Evolutionary conservation across 805 yeast species (phyloP).

Genomic region (Wickerhamomyces queroliae): DNA sequence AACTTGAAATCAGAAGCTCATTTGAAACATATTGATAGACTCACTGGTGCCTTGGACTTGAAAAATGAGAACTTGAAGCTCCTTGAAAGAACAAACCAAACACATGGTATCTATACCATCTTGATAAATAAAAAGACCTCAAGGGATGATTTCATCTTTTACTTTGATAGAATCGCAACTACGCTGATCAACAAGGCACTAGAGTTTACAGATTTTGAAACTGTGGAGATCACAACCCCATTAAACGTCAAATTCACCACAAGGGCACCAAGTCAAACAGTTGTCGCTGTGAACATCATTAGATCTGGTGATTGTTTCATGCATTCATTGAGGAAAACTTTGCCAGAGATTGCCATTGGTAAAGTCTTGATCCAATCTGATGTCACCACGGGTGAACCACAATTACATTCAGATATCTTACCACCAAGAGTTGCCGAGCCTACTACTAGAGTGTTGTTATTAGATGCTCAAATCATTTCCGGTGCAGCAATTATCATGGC

Average conservation of each 20-base stretch:
- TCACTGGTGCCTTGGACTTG: constrained; percentile 39
- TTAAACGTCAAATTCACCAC: constrained; percentile 23
- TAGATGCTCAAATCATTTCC: constrained; percentile 84
- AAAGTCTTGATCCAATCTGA: constrained; percentile 85
- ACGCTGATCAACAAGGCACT: constrained; percentile 65
- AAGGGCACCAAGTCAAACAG: constrained; percentile 32
- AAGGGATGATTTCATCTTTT: constrained; percentile 78
- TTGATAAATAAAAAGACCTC: constrained; percentile 48
- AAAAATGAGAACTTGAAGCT: constrained; percentile 18
- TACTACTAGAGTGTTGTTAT: constrained; percentile 48
- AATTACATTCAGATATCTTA: constrained; percentile 72
- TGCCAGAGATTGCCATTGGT: constrained; percentile 78
- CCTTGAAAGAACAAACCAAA: constrained; percentile 52
- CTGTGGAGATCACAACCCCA: constrained; percentile 37
- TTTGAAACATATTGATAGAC: constrained; percentile 49
- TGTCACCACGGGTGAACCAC: constrained; percentile 89
- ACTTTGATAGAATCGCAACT: constrained; percentile 77
- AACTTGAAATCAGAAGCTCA: constrained; percentile 61
- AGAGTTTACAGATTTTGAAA: constrained; percentile 40
- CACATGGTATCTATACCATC: constrained; percentile 65
- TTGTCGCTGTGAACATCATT: constrained; percentile 73
- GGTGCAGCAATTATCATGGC: constrained; percentile 98
- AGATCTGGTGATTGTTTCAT: constrained; percentile 93
- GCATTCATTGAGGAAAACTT: constrained; percentile 65
- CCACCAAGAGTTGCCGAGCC: constrained; percentile 36